Percentiles rank a stretch among this genome's conserved stretches.
Conservation (phyloP, 106 monocot species). For the Posidonia australis region DNA sequence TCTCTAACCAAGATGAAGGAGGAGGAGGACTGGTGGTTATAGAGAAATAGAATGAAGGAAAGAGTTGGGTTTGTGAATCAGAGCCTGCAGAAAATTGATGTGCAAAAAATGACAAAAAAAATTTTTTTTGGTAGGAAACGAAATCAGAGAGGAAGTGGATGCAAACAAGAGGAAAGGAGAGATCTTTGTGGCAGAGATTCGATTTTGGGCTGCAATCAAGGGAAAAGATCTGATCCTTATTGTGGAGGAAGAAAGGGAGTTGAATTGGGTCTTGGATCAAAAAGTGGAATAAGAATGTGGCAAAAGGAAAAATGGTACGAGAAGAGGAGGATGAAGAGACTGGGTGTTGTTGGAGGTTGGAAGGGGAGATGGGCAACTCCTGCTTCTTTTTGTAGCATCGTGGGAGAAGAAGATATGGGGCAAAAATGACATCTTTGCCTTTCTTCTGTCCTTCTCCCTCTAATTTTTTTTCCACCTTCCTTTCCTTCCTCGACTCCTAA, state of each 20-base stretch:
- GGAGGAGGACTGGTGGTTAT: not conserved
- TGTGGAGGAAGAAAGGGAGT: not conserved
- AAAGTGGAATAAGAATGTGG: no score
- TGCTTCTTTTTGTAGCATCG: no score
- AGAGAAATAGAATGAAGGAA: not conserved
- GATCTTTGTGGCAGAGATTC: not conserved
- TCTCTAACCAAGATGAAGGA: not conserved
- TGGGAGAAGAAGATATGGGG: no score
- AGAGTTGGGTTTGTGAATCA: not conserved
- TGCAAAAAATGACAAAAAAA: no score
- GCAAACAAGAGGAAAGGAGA: not conserved
- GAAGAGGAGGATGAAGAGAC: not conserved
- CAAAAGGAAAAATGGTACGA: no score
- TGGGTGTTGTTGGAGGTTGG: not conserved
- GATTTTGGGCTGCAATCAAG: not conserved
- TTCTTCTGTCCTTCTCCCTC: not conserved
- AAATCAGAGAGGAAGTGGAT: not conserved
- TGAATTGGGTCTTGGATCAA: not conserved
- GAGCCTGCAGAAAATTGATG: not conserved
- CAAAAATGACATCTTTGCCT: not conserved
- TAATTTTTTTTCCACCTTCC: not conserved
- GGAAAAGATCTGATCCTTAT: not conserved
- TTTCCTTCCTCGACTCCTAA: not conserved
- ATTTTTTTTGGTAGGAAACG: not conserved
- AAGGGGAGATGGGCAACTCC: no score